Base-by-base conservation (phyloP, 2,329 filamentous ascomycete genomes). In the Chaetomiaceae sp. region DNA sequence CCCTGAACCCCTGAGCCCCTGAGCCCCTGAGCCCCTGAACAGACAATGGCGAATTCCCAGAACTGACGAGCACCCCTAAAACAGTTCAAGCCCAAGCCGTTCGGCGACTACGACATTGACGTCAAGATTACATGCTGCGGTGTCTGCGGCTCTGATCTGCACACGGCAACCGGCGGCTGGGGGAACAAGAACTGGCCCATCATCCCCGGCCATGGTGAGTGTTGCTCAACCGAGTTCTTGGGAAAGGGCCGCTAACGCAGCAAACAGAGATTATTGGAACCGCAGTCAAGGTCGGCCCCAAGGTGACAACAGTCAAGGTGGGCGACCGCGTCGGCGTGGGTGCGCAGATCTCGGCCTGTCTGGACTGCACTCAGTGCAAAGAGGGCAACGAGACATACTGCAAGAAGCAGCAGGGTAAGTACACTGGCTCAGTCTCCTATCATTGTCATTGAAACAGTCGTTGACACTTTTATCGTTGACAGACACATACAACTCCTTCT, bases 21-120 rank as follows among this genome's bases (percentile, higher is more conserved):
- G 25, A 46, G 6, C 14, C 43, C 31, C 31, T 20, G 25, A 44
- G 15, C n/a, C 17, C 7, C 25, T 15, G n/a, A 15, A n/a, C 11
- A 14, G 5, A 33, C 17, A 20, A n/a, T n/a, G n/a, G n/a, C n/a
- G n/a, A n/a, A n/a, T n/a, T n/a, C n/a, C 9, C 15, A 20, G 5
- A 20, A 36, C 20, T 36, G 20, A 37, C 44, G 14, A 46, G 9
- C 19, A 12, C 4, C 1, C 14, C 11, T 19, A n/a, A 31, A 23
- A 36, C 44, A 91, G 75, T 90, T 89, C 75, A 81, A 84, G 63
- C 84, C 91, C 55, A 94, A 95, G 75, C 87, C 87, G n/a, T 95
- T 95, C 68, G 89, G 86, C 60, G 88, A 91, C 68, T 80, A 89
- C 71, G 90, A 95, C 67, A 82, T 95, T 63, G 90, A 95, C 68